Base-by-base conservation (phyloP, 257 asterid species). In the Coffea eugenioides region DNA sequence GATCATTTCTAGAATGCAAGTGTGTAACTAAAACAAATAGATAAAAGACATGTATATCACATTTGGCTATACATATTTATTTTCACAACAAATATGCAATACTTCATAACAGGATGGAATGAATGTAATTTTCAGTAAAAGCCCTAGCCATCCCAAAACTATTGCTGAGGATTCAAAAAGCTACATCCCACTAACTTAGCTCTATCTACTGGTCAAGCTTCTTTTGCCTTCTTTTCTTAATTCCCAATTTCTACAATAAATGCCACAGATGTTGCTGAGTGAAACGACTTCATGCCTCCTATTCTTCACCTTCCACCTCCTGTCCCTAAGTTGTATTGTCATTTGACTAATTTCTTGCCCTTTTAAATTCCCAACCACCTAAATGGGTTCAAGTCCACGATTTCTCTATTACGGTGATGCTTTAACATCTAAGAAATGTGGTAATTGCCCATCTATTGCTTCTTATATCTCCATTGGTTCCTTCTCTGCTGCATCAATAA, bases 241-340 rank as follows among this genome's bases (percentile, higher is more conserved):
- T 15, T 68, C 45, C 48, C 18, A 12, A 31, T 68, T 68, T 43
- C 79, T 27, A 75, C 79, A 75, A 13, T 61, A 76, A 36, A n/a
- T 61, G 61, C 61, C 31, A 49, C 48, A 76, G 10, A n/a, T 27
- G 43, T 59, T 39, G 23, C 45, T 41, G 59, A 43, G 3, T 41
- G 46, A 23, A 20, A 45, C 9, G 61, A 39, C 75, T 23, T 48
- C 48, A 46, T 64, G 39, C 39, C 34, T 64, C 39, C 34, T 25
- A 0, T 64, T 25, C 14, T 64, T 64, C 12, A 1, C 41, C 5
- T 64, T 64, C 69, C 3, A 36, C 27, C 69, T 25, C 16, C 69
- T 25, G 18, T 10, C 69, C 68, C 15, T 3, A 27, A n/a, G 10
- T 64, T 64, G 10, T 2, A 6, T 25, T 12, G 34, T 6, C 27